Conservation (phyloP, 2,329 filamentous ascomycete genomes). For the Chaetomium sp. region DNA sequence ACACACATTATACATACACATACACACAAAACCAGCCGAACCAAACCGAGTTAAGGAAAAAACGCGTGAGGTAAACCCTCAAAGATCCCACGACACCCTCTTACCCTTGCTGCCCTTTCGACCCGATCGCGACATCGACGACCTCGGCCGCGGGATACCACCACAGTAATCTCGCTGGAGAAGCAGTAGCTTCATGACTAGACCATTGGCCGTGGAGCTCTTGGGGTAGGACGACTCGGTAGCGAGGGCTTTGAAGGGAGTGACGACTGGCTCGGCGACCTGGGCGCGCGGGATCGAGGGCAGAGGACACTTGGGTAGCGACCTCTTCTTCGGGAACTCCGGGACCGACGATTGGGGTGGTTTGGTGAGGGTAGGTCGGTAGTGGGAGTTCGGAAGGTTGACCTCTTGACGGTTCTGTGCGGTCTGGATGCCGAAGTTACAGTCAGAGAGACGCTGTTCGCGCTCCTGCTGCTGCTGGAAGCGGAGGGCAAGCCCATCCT, state of each 20-base stretch:
- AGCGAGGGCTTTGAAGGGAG: no score
- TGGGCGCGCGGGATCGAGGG: no score
- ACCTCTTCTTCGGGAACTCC: no score
- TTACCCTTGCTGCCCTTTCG: background rate
- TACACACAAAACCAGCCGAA: no score
- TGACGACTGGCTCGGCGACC: no score
- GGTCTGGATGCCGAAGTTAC: no score
- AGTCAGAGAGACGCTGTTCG: background rate
- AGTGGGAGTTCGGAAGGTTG: background rate
- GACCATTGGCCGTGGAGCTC: background rate
- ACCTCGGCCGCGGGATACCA: background rate
- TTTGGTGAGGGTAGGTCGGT: no score
- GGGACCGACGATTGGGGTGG: no score
- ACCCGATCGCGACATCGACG: background rate
- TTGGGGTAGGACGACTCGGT: background rate
- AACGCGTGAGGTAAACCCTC: background rate
- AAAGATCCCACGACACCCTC: conserved; percentile 1
- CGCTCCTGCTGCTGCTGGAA: background rate
- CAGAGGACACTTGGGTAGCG: no score
- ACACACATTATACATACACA: no score
- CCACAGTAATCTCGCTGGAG: background rate
- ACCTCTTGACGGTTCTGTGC: background rate
- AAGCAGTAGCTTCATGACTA: background rate
- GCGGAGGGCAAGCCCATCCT: conserved; percentile 4
- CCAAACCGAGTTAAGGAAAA: no score